A percentile compares a stretch with the other conserved stretches of the same genome.
Evolutionary conservation across 2,329 filamentous ascomycete genomes (phyloP).

Genomic region (Arachnomyces sp.): DNA sequence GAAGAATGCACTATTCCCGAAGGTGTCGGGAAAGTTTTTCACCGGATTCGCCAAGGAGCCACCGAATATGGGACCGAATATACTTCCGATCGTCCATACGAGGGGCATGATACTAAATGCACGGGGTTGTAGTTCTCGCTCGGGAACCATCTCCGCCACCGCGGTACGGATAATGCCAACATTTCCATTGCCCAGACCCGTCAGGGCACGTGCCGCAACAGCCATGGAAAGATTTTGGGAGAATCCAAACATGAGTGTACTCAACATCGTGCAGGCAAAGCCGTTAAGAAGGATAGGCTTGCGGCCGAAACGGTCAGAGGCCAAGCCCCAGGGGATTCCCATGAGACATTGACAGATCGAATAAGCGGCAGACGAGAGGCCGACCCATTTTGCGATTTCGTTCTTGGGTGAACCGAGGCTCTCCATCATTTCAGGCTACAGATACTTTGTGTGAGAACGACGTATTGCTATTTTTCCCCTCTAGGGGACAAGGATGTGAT

Average conservation of each 20-base stretch:
- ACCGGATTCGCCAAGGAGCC: conserved; percentile 78
- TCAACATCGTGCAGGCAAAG: conserved; percentile 69
- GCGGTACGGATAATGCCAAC: conserved; percentile 88
- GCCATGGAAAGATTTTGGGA: conserved; percentile 73
- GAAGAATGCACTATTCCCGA: conserved; percentile 61
- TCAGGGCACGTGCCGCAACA: conserved; percentile 66
- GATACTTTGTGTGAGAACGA: conserved; percentile 13
- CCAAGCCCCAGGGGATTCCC: conserved; percentile 66
- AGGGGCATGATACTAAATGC: conserved; percentile 93
- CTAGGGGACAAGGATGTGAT: conserved; percentile 3
- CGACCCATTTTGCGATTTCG: conserved; percentile 74
- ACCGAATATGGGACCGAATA: conserved; percentile 82
- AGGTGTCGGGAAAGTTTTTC: conserved; percentile 63
- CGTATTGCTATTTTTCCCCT: no score
- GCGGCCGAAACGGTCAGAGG: conserved; percentile 70
- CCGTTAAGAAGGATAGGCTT: conserved; percentile 74
- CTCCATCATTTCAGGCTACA: conserved; percentile 72
- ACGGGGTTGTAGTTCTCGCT: conserved; percentile 75
- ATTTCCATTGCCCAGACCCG: conserved; percentile 82
- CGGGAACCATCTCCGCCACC: conserved; percentile 85
- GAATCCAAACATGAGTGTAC: conserved; percentile 76
- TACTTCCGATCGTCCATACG: conserved; percentile 78
- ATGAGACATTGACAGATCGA: conserved; percentile 64
- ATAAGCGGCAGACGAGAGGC: conserved; percentile 64
- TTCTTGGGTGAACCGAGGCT: conserved; percentile 61